Evolutionary conservation across 768 basidiomycete genomes (phyloP).

Genomic region (Clitopilus hobsonii): DNA sequence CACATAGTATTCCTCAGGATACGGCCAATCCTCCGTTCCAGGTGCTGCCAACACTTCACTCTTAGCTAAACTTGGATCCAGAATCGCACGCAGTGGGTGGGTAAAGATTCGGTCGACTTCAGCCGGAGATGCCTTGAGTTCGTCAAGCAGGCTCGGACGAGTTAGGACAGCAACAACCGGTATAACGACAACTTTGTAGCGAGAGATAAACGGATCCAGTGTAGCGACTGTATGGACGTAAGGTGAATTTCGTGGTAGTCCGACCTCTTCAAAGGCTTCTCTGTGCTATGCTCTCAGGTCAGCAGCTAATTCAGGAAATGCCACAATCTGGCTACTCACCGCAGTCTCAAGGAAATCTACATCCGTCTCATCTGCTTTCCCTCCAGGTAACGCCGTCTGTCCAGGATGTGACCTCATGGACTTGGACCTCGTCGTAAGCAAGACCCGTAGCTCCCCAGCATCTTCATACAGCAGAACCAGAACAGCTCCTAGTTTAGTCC

Average conservation of each 20-base stretch:
- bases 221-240: slow-evolving; percentile 56
- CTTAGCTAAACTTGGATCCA: slow-evolving; percentile 54
- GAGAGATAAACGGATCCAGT: slow-evolving; percentile 64
- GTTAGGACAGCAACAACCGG: slow-evolving; percentile 74
- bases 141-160: slow-evolving; percentile 42
- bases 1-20: slow-evolving; percentile 70
- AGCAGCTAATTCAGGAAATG: no score
- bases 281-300: slow-evolving; percentile 50
- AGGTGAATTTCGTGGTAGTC: slow-evolving; percentile 52
- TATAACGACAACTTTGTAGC: slow-evolving; percentile 66
- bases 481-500: slow-evolving; percentile 63
- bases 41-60: slow-evolving; percentile 45
- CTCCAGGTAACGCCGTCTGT: slow-evolving; percentile 81
- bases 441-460: slow-evolving; percentile 62
- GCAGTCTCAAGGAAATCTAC: slow-evolving; percentile 63
- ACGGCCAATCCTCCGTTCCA: slow-evolving; percentile 76
- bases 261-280: slow-evolving; percentile 86
- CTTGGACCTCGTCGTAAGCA: slow-evolving; percentile 85
- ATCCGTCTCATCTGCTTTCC: slow-evolving; percentile 70
- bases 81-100: slow-evolving; percentile 69
- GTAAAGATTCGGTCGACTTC: slow-evolving; percentile 82
- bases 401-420: slow-evolving; percentile 69
- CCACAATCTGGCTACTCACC: slow-evolving; percentile 55
- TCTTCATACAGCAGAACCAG: slow-evolving; percentile 76
- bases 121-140: slow-evolving; percentile 48